A percentile compares a stretch with the other conserved stretches of the same genome.
Conservation (phyloP, 2,329 filamentous ascomycete genomes). For the Botrytis squamosa region DNA sequence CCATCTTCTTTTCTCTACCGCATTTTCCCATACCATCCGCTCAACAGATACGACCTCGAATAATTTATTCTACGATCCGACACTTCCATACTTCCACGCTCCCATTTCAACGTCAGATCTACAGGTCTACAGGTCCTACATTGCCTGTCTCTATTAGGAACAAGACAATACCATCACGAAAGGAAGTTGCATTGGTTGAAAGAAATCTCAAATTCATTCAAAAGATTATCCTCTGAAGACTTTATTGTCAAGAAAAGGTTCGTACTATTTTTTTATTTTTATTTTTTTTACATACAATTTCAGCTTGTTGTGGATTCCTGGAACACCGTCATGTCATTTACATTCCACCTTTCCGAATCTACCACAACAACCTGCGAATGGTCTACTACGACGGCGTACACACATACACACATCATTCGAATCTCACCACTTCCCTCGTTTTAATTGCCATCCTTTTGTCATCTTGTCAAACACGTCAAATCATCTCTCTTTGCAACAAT, state of each 20-base stretch:
- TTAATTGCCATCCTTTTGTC: not conserved
- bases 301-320: constrained; percentile 7
- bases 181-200: not conserved
- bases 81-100: not conserved
- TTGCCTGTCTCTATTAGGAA: not conserved
- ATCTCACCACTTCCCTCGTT: not conserved
- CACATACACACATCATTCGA: not conserved
- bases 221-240: constrained; percentile 14
- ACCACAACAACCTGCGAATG: not conserved
- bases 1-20: not conserved
- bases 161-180: not conserved
- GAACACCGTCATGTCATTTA: constrained; percentile 6
- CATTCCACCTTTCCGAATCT: constrained; percentile 13
- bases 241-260: constrained; percentile 22
- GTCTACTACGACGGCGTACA: not conserved
- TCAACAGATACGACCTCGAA: not conserved
- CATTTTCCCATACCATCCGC: not conserved
- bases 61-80: not conserved
- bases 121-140: constrained; percentile 6
- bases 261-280: not conserved
- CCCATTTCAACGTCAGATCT: not conserved
- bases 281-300: not conserved
- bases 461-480: not conserved
- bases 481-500: not conserved
- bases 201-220: not conserved